phyloP scores from a whole-genome alignment of 129 eudicot genomes.

The Centella asiatica region DNA sequence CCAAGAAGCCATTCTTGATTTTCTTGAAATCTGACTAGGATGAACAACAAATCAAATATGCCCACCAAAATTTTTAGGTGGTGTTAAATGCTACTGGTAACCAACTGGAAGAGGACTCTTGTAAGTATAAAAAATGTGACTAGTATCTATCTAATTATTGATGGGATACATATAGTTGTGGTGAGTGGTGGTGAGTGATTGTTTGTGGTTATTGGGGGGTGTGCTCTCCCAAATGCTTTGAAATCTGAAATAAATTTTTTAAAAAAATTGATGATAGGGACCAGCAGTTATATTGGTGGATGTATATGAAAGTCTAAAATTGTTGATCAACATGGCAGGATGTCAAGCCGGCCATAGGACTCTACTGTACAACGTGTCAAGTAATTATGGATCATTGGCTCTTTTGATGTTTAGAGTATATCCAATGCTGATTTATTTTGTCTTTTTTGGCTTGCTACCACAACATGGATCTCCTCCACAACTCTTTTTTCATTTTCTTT shows the following conservation, averaged over 20 bases:
- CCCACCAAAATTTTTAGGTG: not conserved
- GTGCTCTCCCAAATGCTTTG: too few relatives aligned
- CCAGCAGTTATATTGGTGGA: not conserved
- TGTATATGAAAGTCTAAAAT: not conserved
- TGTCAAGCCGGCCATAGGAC: not conserved
- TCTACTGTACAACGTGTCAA: not conserved
- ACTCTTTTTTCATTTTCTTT: too few relatives aligned
- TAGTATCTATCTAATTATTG: too few relatives aligned
- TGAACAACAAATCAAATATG: not conserved
- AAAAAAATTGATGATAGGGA: not conserved
- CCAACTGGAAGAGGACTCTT: not conserved
- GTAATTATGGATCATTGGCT: not conserved
- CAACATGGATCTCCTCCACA: conserved; percentile 1
- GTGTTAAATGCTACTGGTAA: too few relatives aligned
- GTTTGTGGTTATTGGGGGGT: too few relatives aligned
- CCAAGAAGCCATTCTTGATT: conserved; percentile 10
- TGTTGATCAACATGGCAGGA: not conserved
- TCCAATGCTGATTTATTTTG: conserved; percentile 4
- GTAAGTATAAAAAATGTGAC: not conserved
- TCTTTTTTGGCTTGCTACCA: conserved; percentile 2
- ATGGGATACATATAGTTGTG: too few relatives aligned
- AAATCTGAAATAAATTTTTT: too few relatives aligned
- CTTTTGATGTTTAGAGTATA: not conserved
- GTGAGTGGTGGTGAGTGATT: too few relatives aligned
- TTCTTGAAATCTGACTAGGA: not conserved